Evolutionary conservation across 2,329 filamentous ascomycete genomes (phyloP).

Genomic region (Magnaporthales sp.): DNA sequence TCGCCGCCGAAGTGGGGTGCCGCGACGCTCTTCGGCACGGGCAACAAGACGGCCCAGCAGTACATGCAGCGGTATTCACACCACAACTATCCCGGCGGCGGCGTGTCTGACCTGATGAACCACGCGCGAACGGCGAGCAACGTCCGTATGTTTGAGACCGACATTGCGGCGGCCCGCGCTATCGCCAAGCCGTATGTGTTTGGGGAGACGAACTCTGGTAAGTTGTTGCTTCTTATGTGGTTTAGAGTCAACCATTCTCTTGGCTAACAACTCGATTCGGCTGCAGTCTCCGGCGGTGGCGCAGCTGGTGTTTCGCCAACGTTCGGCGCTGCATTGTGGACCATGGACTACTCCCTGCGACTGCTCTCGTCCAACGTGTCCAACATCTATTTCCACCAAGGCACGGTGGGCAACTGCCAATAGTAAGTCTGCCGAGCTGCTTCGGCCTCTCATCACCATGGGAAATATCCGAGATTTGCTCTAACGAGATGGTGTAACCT

Average conservation of each 20-base stretch:
- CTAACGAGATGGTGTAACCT: not conserved
- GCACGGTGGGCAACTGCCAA: conserved; percentile 42
- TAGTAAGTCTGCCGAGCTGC: conserved; percentile 18
- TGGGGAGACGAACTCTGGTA: conserved; percentile 41
- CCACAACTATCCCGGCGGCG: conserved; percentile 39
- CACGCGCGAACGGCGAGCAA: conserved; percentile 31
- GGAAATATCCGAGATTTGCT: not conserved
- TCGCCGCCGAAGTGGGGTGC: conserved; percentile 27
- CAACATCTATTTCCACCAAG: conserved; percentile 40
- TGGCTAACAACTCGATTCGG: not conserved
- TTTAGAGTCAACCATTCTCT: too few relatives aligned
- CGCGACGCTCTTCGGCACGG: conserved; percentile 26
- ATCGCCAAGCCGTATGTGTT: conserved; percentile 35
- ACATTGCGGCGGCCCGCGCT: conserved; percentile 27
- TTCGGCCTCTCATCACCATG: not conserved
- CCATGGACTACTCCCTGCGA: conserved; percentile 35
- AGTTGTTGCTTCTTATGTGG: not conserved
- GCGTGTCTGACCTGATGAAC: conserved; percentile 32
- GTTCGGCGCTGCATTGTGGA: conserved; percentile 41
- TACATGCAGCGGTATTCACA: conserved; percentile 34
- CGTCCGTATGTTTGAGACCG: conserved; percentile 27
- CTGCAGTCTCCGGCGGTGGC: conserved; percentile 26
- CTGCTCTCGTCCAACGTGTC: conserved; percentile 26
- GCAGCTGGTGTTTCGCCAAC: conserved; percentile 31
- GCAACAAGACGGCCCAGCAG: conserved; percentile 24